Evolutionary conservation across 2,329 filamentous ascomycete species (phyloP).

Genomic region (Elsinoe australis): DNA sequence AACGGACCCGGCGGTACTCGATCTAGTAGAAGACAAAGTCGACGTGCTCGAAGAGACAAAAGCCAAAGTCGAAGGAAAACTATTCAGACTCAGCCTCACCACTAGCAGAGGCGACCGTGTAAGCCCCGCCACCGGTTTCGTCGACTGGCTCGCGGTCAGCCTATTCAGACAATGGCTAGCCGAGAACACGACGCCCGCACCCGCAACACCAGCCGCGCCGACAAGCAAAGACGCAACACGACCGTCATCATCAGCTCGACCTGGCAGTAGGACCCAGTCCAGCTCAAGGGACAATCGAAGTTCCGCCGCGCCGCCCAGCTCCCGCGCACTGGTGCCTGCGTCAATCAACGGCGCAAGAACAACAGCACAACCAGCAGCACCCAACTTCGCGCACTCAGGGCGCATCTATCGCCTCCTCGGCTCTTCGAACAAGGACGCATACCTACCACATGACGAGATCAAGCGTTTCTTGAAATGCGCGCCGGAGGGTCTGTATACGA

Average conservation of each 20-base stretch:
- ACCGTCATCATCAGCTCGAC: constrained; percentile 14
- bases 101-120: constrained; percentile 77
- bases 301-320: constrained; percentile 24
- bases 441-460: constrained; percentile 77
- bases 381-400: constrained; percentile 50
- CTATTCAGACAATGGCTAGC: constrained; percentile 90
- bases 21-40: constrained; percentile 90
- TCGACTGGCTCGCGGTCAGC: constrained; percentile 83
- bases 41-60: constrained; percentile 83
- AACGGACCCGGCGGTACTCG: constrained; percentile 68
- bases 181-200: constrained; percentile 69
- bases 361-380: constrained; percentile 34
- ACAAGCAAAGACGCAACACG: constrained; percentile 13
- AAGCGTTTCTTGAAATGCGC: constrained; percentile 82
- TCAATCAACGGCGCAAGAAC: constrained; percentile 17
- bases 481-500: constrained; percentile 65
- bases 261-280: constrained; percentile 17
- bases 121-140: constrained; percentile 66
- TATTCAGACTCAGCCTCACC: constrained; percentile 73
- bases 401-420: constrained; percentile 73
- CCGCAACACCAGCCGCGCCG: constrained; percentile 22
- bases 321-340: background rate
- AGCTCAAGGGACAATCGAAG: constrained; percentile 24
- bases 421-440: constrained; percentile 50
- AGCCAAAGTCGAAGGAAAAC: constrained; percentile 66